These are phyloP conservation scores for Umbelopsis vinacea DNA, from an alignment of 192 early-diverging fungal genomes.

Conservation along the genomic window DNA sequence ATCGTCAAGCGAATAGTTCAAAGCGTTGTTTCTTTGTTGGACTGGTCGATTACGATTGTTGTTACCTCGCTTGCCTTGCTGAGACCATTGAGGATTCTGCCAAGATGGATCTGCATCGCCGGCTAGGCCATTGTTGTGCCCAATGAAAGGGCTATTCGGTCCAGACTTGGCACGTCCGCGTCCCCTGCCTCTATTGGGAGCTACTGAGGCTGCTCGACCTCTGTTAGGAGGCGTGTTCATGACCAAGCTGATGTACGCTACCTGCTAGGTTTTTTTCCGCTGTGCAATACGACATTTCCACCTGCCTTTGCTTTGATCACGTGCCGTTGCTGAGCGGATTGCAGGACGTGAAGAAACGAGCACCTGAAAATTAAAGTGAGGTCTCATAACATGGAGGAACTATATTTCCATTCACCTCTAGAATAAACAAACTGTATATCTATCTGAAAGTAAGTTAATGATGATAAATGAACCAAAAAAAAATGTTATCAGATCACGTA, in stretches of 20 bases:
- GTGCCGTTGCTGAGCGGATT: no score
- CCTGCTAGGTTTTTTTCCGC: background rate
- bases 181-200: conserved; percentile 3
- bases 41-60: background rate
- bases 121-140: background rate
- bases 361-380: no score
- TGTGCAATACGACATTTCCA: background rate
- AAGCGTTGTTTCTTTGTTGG: background rate
- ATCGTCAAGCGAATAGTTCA: conserved; percentile 3
- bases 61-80: conserved; percentile 6
- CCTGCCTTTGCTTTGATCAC: background rate
- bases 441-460: no score
- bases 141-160: background rate
- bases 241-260: background rate
- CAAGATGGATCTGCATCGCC: background rate
- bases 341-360: no score
- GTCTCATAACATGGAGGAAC: no score
- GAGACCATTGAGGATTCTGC: background rate
- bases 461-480: no score
- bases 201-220: conserved; percentile 12
- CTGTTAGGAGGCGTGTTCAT: conserved; percentile 8
- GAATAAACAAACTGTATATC: no score
- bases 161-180: conserved; percentile 3
- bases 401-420: no score
- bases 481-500: no score